These are phyloP conservation scores for Nothophytophthora sp. DNA, from an alignment of 352 stramenopile species.

Conservation along the genomic window DNA sequence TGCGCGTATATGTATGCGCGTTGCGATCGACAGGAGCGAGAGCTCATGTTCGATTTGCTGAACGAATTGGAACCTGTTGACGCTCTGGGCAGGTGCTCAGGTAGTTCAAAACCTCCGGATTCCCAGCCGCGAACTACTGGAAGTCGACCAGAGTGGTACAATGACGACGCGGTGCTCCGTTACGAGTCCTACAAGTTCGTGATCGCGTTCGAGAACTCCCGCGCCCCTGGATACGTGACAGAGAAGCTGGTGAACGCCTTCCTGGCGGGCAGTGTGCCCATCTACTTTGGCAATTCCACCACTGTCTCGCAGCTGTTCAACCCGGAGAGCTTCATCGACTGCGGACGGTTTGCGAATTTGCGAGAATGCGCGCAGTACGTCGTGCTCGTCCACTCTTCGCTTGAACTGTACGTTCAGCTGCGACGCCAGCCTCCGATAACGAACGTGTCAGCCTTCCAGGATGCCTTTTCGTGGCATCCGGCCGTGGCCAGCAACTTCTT, in stretches of 20 bases:
- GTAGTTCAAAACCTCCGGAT: neutral
- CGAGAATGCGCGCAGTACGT: constrained; percentile 35
- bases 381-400: constrained; percentile 27
- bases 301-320: constrained; percentile 46
- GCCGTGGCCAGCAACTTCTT: constrained; percentile 6
- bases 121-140: neutral
- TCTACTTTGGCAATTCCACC: constrained; percentile 48
- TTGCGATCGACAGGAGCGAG: constrained; percentile 33
- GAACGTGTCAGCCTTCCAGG: constrained; percentile 25
- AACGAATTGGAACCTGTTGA: constrained; percentile 38
- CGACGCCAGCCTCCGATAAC: constrained; percentile 18
- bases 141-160: constrained; percentile 12
- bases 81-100: constrained; percentile 35
- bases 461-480: constrained; percentile 40
- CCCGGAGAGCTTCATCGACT: constrained; percentile 45
- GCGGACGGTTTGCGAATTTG: constrained; percentile 30
- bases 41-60: constrained; percentile 47
- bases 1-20: constrained; percentile 45
- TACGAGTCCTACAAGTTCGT: constrained; percentile 51
- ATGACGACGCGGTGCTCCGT: constrained; percentile 27
- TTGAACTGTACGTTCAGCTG: constrained; percentile 26
- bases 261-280: constrained; percentile 43
- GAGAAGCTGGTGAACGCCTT: constrained; percentile 66
- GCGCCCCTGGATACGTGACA: constrained; percentile 43
- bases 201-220: constrained; percentile 55